Conservation (phyloP, 176 grass and related monocot species). For the Carex myosuroides region DNA sequence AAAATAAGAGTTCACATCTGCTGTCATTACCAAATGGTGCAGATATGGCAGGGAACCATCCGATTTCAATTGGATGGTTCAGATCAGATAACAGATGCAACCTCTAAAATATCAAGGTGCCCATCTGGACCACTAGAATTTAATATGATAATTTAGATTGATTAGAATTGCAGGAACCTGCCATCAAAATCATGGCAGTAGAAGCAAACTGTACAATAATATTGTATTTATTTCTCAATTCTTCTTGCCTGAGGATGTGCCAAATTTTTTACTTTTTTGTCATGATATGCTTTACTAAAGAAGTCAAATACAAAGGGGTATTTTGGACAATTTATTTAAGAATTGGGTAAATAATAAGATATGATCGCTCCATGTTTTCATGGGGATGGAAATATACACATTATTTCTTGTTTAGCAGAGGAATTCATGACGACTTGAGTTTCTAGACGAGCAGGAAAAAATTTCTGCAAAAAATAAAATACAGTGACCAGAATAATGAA, state of each 20-base stretch:
- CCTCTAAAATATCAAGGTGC: neutral
- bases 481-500: neutral
- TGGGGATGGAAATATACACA: slow-evolving; percentile 4
- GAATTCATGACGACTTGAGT: neutral
- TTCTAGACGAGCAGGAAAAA: neutral
- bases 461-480: neutral
- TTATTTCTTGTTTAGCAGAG: neutral
- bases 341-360: neutral
- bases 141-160: neutral
- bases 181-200: neutral
- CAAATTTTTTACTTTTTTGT: neutral
- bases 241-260: neutral
- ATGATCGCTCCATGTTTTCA: neutral
- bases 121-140: neutral
- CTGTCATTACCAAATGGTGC: neutral
- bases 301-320: neutral
- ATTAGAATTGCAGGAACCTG: neutral
- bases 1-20: neutral
- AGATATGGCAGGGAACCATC: neutral
- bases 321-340: neutral
- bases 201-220: neutral
- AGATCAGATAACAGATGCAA: neutral
- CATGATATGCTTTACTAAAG: neutral
- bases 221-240: neutral
- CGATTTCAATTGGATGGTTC: neutral